Conservation (phyloP, 306 rosid species). For the Cucumis hystrix region DNA sequence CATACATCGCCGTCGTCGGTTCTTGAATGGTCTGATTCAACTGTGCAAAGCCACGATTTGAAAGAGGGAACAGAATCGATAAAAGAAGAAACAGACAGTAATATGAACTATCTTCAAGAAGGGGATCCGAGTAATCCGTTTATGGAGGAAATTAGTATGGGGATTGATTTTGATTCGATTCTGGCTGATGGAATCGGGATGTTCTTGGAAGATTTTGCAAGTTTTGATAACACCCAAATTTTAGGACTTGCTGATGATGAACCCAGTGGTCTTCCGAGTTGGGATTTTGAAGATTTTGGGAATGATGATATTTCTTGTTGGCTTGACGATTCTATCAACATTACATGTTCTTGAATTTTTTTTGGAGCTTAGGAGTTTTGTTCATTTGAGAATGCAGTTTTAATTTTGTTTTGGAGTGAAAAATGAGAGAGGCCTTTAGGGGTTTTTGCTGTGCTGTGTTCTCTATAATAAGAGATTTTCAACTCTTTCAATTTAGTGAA, state of each 20-base stretch:
- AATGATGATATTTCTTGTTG: constrained; percentile 54
- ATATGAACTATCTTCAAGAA: constrained; percentile 16
- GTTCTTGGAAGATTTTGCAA: constrained; percentile 25
- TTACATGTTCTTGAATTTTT: constrained; percentile 51
- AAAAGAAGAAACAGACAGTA: constrained; percentile 15
- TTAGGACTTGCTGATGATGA: constrained; percentile 31
- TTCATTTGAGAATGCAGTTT: background rate
- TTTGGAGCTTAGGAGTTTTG: constrained; percentile 7
- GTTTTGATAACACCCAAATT: constrained; percentile 12
- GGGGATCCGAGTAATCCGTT: constrained; percentile 9
- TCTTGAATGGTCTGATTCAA: constrained; percentile 38
- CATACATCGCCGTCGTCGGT: constrained; percentile 47
- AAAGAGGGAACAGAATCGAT: constrained; percentile 8
- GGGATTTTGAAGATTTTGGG: constrained; percentile 48
- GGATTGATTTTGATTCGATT: constrained; percentile 20
- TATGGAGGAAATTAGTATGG: constrained; percentile 13
- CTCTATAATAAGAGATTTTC: background rate
- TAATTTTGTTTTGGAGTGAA: background rate
- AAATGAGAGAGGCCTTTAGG: background rate
- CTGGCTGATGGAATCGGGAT: constrained; percentile 20
- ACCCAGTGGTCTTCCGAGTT: constrained; percentile 56
- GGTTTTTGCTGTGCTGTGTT: background rate
- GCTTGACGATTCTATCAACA: constrained; percentile 47
- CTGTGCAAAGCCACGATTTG: constrained; percentile 12
- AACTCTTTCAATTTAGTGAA: too few relatives aligned